Evolutionary conservation across 352 stramenopile species (phyloP).

Genomic region (Phytophthora rubi): DNA sequence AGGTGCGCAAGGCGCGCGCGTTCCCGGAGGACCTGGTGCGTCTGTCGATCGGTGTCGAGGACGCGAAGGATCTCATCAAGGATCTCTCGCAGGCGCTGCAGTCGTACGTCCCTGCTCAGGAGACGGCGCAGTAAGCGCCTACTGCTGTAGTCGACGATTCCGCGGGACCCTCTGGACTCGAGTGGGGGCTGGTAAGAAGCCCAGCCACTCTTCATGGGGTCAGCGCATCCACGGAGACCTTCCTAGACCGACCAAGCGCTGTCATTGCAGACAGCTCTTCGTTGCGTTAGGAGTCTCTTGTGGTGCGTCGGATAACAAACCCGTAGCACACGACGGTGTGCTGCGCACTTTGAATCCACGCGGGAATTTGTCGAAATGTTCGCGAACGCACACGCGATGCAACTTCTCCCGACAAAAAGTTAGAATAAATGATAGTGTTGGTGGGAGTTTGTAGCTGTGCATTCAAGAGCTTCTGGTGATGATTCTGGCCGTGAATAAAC

Average conservation of each 20-base stretch:
- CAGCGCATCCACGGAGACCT: slow-evolving; percentile 20
- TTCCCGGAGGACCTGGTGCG: slow-evolving; percentile 95
- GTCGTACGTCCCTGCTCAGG: slow-evolving; percentile 60
- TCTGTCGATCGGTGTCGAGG: slow-evolving; percentile 95
- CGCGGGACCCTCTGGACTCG: slow-evolving; percentile 42
- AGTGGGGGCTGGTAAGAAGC: slow-evolving; percentile 35
- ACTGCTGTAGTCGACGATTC: slow-evolving; percentile 14
- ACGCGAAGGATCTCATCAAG: slow-evolving; percentile 93
- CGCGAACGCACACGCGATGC: background rate
- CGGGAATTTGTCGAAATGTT: slow-evolving; percentile 23
- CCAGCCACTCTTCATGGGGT: slow-evolving; percentile 43
- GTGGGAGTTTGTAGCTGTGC: slow-evolving; percentile 5
- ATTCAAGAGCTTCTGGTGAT: slow-evolving; percentile 7
- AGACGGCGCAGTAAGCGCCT: slow-evolving; percentile 17
- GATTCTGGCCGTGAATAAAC: slow-evolving; percentile 18
- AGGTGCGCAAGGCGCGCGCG: slow-evolving; percentile 89
- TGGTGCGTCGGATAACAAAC: slow-evolving; percentile 35
- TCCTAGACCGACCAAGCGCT: slow-evolving; percentile 15
- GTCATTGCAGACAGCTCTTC: slow-evolving; percentile 28
- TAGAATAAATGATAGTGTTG: slow-evolving; percentile 22
- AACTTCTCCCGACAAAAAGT: slow-evolving; percentile 20
- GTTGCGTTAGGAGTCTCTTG: slow-evolving; percentile 25
- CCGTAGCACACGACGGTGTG: slow-evolving; percentile 39
- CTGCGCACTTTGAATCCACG: slow-evolving; percentile 45
- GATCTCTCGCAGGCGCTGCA: slow-evolving; percentile 93